Conservation (phyloP, 495 filamentous ascomycete genomes). For the Penicillium lagena region DNA sequence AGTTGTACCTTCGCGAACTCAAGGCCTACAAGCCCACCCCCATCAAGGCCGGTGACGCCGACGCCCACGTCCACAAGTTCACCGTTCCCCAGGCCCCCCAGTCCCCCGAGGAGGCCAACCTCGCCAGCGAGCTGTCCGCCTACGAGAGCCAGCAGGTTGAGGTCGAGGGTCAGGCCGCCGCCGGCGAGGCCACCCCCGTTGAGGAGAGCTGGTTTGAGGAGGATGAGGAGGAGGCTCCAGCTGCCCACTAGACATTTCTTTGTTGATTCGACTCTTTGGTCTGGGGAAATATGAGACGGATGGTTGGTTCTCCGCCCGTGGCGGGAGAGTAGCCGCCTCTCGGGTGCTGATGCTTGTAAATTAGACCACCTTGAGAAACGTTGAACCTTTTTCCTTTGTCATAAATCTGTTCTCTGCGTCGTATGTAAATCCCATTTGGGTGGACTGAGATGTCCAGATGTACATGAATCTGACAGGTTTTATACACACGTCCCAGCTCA, state of each 20-base stretch:
- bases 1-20: slow-evolving; percentile 92
- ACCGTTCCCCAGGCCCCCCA: slow-evolving; percentile 65
- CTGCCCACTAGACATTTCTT: slow-evolving; percentile 36
- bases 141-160: slow-evolving; percentile 93
- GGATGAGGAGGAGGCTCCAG: slow-evolving; percentile 47
- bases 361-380: slow-evolving; percentile 37
- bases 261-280: slow-evolving; percentile 20
- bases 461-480: too few relatives aligned
- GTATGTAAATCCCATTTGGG: background rate
- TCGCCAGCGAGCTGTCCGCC: slow-evolving; percentile 80
- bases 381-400: slow-evolving; percentile 25
- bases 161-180: slow-evolving; percentile 73
- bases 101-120: slow-evolving; percentile 87
- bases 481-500: too few relatives aligned
- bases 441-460: background rate
- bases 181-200: slow-evolving; percentile 48
- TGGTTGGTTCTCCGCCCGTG: slow-evolving; percentile 15
- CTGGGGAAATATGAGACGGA: slow-evolving; percentile 22
- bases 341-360: slow-evolving; percentile 39
- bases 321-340: slow-evolving; percentile 22
- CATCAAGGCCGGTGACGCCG: slow-evolving; percentile 78
- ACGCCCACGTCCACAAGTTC: slow-evolving; percentile 91
- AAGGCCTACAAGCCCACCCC: slow-evolving; percentile 83
- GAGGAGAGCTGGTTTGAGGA: slow-evolving; percentile 73
- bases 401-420: background rate